Percentiles rank a stretch among this genome's conserved stretches.
phyloP scores from a whole-genome alignment of 2,329 filamentous ascomycete species.

The Colletotrichum simmondsii region DNA sequence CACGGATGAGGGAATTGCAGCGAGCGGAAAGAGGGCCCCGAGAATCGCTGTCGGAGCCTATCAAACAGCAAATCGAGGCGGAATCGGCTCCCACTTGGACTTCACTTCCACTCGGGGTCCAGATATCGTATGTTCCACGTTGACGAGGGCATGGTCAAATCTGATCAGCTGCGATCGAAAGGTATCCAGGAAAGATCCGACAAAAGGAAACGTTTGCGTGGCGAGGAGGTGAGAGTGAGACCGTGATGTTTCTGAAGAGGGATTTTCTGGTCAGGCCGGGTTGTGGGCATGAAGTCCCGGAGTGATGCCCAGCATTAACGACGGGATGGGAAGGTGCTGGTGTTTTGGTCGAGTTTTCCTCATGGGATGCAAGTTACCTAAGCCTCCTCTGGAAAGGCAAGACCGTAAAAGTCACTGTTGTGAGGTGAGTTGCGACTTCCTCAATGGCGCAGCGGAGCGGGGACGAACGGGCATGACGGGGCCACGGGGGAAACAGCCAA shows the following conservation, averaged over 20 bases:
- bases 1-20: not conserved
- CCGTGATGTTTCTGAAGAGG: not conserved
- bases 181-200: too few relatives aligned
- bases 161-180: too few relatives aligned
- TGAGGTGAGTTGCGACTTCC: not conserved
- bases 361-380: not conserved
- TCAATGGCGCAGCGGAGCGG: not conserved
- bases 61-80: not conserved
- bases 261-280: not conserved
- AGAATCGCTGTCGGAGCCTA: not conserved
- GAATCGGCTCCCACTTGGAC: not conserved
- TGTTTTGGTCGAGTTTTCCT: not conserved
- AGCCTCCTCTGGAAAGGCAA: not conserved
- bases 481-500: not conserved
- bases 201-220: too few relatives aligned
- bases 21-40: slow-evolving; percentile 1
- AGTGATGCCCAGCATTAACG: not conserved
- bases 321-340: not conserved
- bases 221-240: not conserved
- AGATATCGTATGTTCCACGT: not conserved
- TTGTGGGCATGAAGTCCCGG: not conserved
- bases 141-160: not conserved
- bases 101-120: not conserved
- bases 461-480: not conserved
- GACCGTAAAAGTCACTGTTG: too few relatives aligned